A percentile compares a stretch with the other conserved stretches of the same genome.
Evolutionary conservation across 495 filamentous ascomycete genomes (phyloP).

Genomic region (Penicillium turbatum): DNA sequence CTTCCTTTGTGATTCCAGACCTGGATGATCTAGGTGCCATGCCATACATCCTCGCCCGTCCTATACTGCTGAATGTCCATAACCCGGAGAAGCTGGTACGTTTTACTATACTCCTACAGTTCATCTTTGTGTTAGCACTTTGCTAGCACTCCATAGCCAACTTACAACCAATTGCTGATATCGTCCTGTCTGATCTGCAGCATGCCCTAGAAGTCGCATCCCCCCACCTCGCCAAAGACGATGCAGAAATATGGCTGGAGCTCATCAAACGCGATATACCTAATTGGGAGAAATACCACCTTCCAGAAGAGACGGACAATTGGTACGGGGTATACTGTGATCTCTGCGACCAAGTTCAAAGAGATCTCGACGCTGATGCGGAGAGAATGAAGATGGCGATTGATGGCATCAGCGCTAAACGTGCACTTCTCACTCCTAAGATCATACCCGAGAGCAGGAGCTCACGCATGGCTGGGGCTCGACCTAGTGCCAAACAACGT

Average conservation of each 20-base stretch:
- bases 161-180: constrained; percentile 1
- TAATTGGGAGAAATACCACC: constrained; percentile 51
- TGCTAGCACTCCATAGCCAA: not conserved
- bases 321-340: constrained; percentile 65
- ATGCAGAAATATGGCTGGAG: constrained; percentile 61
- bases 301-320: constrained; percentile 51
- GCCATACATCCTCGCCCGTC: constrained; percentile 55
- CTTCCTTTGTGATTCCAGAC: constrained; percentile 26
- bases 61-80: constrained; percentile 58
- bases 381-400: constrained; percentile 46
- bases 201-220: constrained; percentile 57
- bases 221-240: constrained; percentile 58
- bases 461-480: constrained; percentile 22
- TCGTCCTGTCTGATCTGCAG: constrained; percentile 23
- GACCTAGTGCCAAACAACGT: constrained; percentile 26
- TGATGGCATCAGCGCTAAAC: constrained; percentile 46
- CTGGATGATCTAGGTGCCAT: constrained; percentile 61
- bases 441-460: constrained; percentile 30
- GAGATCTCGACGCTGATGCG: constrained; percentile 45
- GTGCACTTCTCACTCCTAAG: constrained; percentile 44
- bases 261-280: constrained; percentile 68
- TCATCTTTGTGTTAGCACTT: not conserved
- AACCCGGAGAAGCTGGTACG: constrained; percentile 62
- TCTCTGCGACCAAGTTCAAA: constrained; percentile 40
- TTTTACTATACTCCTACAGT: not conserved